phyloP scores from a whole-genome alignment of 2,329 filamentous ascomycete species.

The Nigrospora osmanthi region DNA sequence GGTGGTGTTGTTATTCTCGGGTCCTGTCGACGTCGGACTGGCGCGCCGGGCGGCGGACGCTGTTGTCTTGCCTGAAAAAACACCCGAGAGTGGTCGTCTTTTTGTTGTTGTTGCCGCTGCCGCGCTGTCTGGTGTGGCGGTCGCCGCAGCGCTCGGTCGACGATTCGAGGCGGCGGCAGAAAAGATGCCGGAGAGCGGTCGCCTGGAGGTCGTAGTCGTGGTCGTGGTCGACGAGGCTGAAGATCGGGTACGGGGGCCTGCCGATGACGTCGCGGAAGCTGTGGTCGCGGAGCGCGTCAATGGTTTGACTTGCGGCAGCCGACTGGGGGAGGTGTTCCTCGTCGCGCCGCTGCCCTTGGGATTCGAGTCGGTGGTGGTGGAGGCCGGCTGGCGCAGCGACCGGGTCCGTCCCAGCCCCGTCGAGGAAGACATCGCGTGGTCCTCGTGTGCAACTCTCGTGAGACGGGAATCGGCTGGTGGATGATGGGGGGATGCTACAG shows the following conservation, averaged over 20 bases:
- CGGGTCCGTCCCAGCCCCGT: constrained; percentile 33
- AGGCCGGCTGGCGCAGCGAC: constrained; percentile 39
- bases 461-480: neutral
- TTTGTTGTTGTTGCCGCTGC: neutral
- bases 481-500: neutral
- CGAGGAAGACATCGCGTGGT: constrained; percentile 30
- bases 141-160: neutral
- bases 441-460: neutral
- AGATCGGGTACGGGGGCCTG: constrained; percentile 9
- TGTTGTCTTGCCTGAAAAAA: constrained; percentile 4
- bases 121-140: neutral
- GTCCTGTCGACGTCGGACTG: constrained; percentile 4
- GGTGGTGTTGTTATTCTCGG: constrained; percentile 3
- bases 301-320: constrained; percentile 38
- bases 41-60: constrained; percentile 1
- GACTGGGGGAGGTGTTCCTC: constrained; percentile 38
- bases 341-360: constrained; percentile 9
- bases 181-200: constrained; percentile 3
- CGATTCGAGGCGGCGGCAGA: neutral
- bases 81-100: constrained; percentile 8
- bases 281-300: constrained; percentile 23
- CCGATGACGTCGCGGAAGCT: constrained; percentile 7
- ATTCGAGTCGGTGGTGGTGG: neutral
- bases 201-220: neutral
- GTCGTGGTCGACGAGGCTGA: neutral